phyloP scores from a whole-genome alignment of 2,329 filamentous ascomycete genomes.

The Colletotrichum cuscutae region DNA sequence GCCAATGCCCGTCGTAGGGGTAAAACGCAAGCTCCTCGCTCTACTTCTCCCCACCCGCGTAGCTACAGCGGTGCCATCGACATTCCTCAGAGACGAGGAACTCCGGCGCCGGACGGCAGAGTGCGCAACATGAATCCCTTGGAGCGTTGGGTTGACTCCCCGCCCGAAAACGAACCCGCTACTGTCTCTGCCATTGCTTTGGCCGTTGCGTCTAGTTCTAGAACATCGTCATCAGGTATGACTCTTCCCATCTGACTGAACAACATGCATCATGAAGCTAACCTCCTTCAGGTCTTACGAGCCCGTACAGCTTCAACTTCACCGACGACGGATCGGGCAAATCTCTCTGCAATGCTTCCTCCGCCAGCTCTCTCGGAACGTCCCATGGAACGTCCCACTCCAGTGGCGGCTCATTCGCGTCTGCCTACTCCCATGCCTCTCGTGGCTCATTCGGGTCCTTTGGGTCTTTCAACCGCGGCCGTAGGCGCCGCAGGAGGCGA shows the following conservation, averaged over 20 bases:
- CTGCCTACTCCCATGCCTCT: conserved; percentile 68
- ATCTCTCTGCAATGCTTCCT: conserved; percentile 69
- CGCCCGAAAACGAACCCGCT: conserved; percentile 69
- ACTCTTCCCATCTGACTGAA: neutral
- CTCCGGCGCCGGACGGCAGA: conserved; percentile 59
- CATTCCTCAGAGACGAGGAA: conserved; percentile 72
- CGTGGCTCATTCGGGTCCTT: conserved; percentile 66
- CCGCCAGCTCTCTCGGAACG: conserved; percentile 68
- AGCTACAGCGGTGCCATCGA: conserved; percentile 73
- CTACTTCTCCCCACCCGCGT: conserved; percentile 75
- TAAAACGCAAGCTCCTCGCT: conserved; percentile 77
- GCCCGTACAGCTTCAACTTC: conserved; percentile 65
- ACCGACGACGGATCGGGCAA: conserved; percentile 70
- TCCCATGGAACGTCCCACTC: conserved; percentile 71
- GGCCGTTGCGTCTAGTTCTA: conserved; percentile 64
- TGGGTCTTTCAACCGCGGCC: conserved; percentile 56
- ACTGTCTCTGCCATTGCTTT: conserved; percentile 68
- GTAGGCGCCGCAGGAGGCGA: conserved; percentile 61
- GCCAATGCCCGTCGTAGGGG: conserved; percentile 87
- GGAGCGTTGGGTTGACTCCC: conserved; percentile 69
- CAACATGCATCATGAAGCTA: conserved; percentile 4
- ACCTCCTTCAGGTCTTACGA: conserved; percentile 58
- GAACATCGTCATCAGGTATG: conserved; percentile 51
- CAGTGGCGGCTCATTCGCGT: conserved; percentile 67
- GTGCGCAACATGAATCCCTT: conserved; percentile 61